Conservation (phyloP, 495 filamentous ascomycete genomes). For the Chaetomium tenue region DNA sequence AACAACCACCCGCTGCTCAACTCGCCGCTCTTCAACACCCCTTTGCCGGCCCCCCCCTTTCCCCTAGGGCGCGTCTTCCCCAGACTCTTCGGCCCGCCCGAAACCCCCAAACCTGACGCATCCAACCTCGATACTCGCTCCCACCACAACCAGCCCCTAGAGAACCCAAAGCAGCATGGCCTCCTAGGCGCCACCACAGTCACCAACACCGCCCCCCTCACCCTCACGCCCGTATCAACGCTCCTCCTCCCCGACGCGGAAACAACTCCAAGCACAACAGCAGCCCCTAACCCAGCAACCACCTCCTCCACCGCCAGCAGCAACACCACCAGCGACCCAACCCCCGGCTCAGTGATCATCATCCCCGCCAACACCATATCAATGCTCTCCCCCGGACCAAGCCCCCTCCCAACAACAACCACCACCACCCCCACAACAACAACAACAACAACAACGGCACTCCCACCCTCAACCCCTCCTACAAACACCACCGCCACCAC, state of each 20-base stretch:
- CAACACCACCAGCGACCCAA: no score
- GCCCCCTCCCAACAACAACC: background rate
- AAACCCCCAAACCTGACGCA: background rate
- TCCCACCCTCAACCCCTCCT: no score
- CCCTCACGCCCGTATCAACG: background rate
- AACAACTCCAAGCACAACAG: no score
- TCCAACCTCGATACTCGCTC: background rate
- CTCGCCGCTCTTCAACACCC: conserved; percentile 13
- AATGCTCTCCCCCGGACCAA: no score
- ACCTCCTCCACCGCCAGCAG: no score
- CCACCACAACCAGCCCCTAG: background rate
- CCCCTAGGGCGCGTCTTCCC: background rate
- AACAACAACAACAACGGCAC: no score
- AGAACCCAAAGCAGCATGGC: background rate
- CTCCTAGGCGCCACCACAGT: background rate
- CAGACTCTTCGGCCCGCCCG: background rate
- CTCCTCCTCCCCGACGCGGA: background rate
- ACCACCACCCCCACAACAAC: background rate
- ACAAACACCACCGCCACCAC: background rate
- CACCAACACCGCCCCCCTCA: background rate
- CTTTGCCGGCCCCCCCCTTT: background rate
- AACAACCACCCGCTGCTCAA: background rate
- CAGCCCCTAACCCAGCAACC: no score
- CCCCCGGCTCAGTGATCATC: no score
- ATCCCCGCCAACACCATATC: no score